Evolutionary conservation across 306 rosid genomes (phyloP).

Genomic region (Citrullus mucosospermus): DNA sequence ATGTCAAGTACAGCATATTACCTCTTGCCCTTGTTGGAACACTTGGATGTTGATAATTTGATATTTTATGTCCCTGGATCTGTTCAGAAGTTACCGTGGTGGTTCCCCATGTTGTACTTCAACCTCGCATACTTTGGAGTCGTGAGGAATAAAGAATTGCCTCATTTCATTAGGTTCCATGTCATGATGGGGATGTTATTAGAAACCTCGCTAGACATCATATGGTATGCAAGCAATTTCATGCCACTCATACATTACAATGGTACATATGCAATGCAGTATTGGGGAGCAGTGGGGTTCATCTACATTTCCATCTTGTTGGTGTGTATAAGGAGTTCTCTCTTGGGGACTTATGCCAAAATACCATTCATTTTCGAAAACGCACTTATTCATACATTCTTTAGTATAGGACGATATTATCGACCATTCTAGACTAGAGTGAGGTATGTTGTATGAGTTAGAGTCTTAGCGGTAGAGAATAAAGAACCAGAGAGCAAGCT

Average conservation of each 20-base stretch:
- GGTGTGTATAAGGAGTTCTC: slow-evolving; percentile 54
- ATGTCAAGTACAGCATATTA: slow-evolving; percentile 59
- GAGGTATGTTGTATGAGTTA: neutral
- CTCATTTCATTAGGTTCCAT: slow-evolving; percentile 59
- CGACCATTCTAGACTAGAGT: slow-evolving; percentile 32
- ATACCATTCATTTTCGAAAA: slow-evolving; percentile 55
- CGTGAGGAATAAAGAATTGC: slow-evolving; percentile 52
- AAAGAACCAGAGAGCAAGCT: neutral
- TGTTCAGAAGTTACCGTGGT: slow-evolving; percentile 41
- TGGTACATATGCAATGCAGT: slow-evolving; percentile 59
- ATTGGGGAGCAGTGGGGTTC: slow-evolving; percentile 66
- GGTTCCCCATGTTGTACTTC: slow-evolving; percentile 65
- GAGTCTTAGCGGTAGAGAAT: neutral
- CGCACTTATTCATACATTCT: slow-evolving; percentile 58
- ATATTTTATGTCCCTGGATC: slow-evolving; percentile 67
- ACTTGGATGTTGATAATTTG: slow-evolving; percentile 29
- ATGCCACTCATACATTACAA: slow-evolving; percentile 65
- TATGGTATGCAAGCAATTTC: slow-evolving; percentile 60
- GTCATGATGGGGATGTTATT: slow-evolving; percentile 62
- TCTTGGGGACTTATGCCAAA: slow-evolving; percentile 53
- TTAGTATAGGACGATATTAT: slow-evolving; percentile 38
- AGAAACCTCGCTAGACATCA: slow-evolving; percentile 46
- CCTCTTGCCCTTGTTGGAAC: slow-evolving; percentile 44
- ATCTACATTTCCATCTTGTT: slow-evolving; percentile 34
- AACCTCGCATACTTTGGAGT: slow-evolving; percentile 35